Base-by-base conservation (phyloP, 2,329 filamentous ascomycete species). In the Botrytis porri region DNA sequence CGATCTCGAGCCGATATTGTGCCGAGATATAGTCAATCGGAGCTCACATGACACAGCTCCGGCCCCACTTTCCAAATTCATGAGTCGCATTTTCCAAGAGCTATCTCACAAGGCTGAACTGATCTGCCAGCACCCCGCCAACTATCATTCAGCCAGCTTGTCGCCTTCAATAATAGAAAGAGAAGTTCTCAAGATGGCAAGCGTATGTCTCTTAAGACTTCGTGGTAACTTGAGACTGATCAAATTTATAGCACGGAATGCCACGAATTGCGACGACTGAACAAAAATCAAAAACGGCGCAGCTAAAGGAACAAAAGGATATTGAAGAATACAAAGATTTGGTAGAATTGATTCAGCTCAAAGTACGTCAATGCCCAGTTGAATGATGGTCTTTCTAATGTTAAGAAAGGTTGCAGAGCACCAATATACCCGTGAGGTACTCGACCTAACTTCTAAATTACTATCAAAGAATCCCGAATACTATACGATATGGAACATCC, bases 401-500 rank as follows among this genome's bases (percentile, higher is more conserved):
- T 45, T 18, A 12, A n/a, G 22, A 14, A 63, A 81, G 80, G 75
- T 79, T 54, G 77, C 77, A 71, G 77, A 80, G 67, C 78, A 74
- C n/a, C 77, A 81, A 75, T 81, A 81, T 69, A 81, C 80, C 12
- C 77, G 84, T 72, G 85, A 89, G 72, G 87, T 89, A 59, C 88
- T 95, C 78, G 84, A 88, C 75, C 87, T 92, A 71, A 92, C 91
- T 48, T 90, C 91, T n/a, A 89, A 88, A 77, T 87, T 96, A 62
- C 86, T 95, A 71, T 87, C 87, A 64, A 87, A 91, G 78, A 97
- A 97, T 81, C 93, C 93, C 39, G 93, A 97, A 82, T 95, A 95
- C 85, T 96, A 96, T 84, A 95, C 93, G 73, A 88, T 94, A 87
- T 97, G 93, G 93, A 97, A 97, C 86, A 88, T 91, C 84, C 91